Evolutionary conservation across 2,329 filamentous ascomycete species (phyloP).

Genomic region (Ceratocystiopsis sp.): DNA sequence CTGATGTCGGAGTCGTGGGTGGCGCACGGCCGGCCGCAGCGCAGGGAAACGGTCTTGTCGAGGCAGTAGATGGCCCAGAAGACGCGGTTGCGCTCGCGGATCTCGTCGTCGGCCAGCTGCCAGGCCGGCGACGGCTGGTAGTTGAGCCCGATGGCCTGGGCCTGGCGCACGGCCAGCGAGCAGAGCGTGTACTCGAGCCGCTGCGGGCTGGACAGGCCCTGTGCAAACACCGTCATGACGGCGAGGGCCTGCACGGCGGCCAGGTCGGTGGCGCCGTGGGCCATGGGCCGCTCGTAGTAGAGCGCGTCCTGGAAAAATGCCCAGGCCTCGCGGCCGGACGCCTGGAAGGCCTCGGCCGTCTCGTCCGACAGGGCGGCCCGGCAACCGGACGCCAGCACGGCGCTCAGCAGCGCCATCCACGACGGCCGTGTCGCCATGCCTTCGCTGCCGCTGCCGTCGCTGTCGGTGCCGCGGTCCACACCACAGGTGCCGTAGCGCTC

Average conservation of each 20-base stretch:
- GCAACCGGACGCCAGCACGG: slow-evolving; percentile 3
- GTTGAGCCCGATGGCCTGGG: slow-evolving; percentile 3
- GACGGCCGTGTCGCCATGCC: not conserved
- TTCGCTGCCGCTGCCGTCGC: too few species aligned
- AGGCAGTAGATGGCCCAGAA: slow-evolving; percentile 3
- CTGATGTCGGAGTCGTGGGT: slow-evolving; percentile 1
- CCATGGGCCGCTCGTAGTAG: slow-evolving; percentile 2
- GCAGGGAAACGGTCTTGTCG: slow-evolving; percentile 4
- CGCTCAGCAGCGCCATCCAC: slow-evolving; percentile 3
- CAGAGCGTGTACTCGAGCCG: slow-evolving; percentile 5
- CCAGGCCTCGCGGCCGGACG: slow-evolving; percentile 3
- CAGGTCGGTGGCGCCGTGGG: slow-evolving; percentile 2
- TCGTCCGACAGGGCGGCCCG: slow-evolving; percentile 3
- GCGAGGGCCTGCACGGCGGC: slow-evolving; percentile 4
- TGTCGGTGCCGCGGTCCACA: not conserved
- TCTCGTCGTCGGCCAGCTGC: not conserved
- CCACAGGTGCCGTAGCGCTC: not conserved
- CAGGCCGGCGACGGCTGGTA: not conserved
- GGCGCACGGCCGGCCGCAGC: slow-evolving; percentile 1
- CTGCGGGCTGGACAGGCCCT: slow-evolving; percentile 4
- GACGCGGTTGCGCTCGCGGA: slow-evolving; percentile 2
- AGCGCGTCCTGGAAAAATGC: slow-evolving; percentile 3
- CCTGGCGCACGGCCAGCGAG: slow-evolving; percentile 2
- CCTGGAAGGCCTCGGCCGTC: slow-evolving; percentile 3
- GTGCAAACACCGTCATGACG: slow-evolving; percentile 2